These are phyloP conservation scores for Jamesozyma hellenica DNA, from an alignment of 805 yeast species.

Conservation along the genomic window DNA sequence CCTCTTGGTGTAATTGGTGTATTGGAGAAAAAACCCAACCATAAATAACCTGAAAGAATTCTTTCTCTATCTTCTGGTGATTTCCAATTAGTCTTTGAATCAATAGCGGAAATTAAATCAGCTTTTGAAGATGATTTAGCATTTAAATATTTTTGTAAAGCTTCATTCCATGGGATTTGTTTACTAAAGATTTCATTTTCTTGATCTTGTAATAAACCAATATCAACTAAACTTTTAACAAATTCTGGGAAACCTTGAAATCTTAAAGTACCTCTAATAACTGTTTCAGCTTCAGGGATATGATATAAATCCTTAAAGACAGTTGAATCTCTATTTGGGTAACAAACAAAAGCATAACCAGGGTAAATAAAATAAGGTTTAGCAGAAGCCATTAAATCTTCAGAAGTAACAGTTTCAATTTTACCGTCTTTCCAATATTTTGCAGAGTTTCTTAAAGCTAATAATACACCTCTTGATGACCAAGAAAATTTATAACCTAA, in stretches of 20 bases:
- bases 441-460: slow-evolving; percentile 92
- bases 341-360: slow-evolving; percentile 87
- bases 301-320: slow-evolving; percentile 81
- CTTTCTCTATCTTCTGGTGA: slow-evolving; percentile 73
- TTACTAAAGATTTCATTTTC: slow-evolving; percentile 48
- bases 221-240: slow-evolving; percentile 86
- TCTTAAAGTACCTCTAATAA: slow-evolving; percentile 93
- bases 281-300: slow-evolving; percentile 96
- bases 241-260: slow-evolving; percentile 99
- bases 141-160: slow-evolving; percentile 64
- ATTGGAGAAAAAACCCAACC: slow-evolving; percentile 89
- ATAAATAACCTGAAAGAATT: slow-evolving; percentile 77
- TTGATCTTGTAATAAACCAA: slow-evolving; percentile 82
- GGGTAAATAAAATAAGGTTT: slow-evolving; percentile 93
- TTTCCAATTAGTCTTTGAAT: slow-evolving; percentile 70
- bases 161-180: slow-evolving; percentile 78
- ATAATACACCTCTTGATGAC: slow-evolving; percentile 96
- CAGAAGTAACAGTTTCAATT: slow-evolving; percentile 68
- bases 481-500: slow-evolving; percentile 98
- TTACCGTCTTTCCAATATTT: slow-evolving; percentile 81
- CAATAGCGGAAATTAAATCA: slow-evolving; percentile 69
- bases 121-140: slow-evolving; percentile 58
- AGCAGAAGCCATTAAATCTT: slow-evolving; percentile 90
- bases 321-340: slow-evolving; percentile 98
- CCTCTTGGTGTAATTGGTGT: slow-evolving; percentile 75